A percentile compares a stretch with the other conserved stretches of the same genome.
These are phyloP conservation scores for Tuctoria greenei DNA, from an alignment of 176 grass and related monocot species.

Conservation along the genomic window DNA sequence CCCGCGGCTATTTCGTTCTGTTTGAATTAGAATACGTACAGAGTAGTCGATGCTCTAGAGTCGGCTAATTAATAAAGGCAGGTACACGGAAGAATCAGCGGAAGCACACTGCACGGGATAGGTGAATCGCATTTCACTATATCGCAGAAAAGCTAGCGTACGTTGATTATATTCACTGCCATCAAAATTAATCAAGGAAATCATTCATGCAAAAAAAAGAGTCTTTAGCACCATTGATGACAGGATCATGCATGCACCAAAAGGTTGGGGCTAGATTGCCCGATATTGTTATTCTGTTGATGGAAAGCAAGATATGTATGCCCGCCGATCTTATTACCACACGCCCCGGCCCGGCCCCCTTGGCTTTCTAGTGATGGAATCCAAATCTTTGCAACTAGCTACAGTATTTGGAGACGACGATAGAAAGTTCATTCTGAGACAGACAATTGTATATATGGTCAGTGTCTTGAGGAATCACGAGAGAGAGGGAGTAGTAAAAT, in stretches of 20 bases:
- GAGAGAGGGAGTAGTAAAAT: no score
- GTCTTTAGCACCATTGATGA: neutral
- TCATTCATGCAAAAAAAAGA: no score
- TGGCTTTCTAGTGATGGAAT: slow-evolving; percentile 45
- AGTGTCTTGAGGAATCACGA: neutral
- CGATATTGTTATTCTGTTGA: slow-evolving; percentile 39
- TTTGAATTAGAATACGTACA: no score
- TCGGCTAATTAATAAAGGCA: neutral
- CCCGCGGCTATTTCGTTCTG: no score
- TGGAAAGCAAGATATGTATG: slow-evolving; percentile 50
- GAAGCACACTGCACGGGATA: no score
- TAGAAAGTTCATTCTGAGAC: slow-evolving; percentile 20
- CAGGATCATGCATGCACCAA: slow-evolving; percentile 9
- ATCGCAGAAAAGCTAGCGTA: neutral
- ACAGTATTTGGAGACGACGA: slow-evolving; percentile 40
- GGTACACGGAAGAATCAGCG: neutral
- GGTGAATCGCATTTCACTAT: slow-evolving; percentile 20
- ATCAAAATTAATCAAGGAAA: neutral
- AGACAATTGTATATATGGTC: neutral
- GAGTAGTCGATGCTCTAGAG: neutral
- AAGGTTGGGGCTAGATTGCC: slow-evolving; percentile 40
- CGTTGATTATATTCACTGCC: neutral
- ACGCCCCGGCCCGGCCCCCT: neutral
- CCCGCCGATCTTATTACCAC: slow-evolving; percentile 22
- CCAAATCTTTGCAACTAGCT: slow-evolving; percentile 46